These are phyloP conservation scores for Clonostachys rosea DNA, from an alignment of 2,329 filamentous ascomycete genomes.

Conservation along the genomic window DNA sequence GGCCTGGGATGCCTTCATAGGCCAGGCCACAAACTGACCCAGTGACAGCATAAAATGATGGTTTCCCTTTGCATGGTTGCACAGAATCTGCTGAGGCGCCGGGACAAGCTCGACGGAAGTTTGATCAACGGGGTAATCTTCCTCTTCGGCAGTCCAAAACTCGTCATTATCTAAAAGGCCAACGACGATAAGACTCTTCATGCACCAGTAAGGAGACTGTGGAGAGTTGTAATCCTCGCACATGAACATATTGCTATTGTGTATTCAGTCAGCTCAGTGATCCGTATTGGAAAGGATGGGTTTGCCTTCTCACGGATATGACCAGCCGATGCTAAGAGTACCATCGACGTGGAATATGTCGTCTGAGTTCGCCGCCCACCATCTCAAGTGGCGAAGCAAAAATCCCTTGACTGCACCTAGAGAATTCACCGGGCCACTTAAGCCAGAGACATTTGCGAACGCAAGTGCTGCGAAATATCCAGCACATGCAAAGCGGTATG, in stretches of 20 bases:
- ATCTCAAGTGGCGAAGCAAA: conserved; percentile 41
- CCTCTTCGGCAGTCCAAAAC: conserved; percentile 36
- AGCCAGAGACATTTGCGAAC: conserved; percentile 20
- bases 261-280: fast-evolving
- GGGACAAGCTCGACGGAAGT: conserved; percentile 1
- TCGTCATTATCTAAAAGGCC: conserved; percentile 23
- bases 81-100: conserved; percentile 37
- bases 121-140: conserved; percentile 5
- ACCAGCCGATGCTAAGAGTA: conserved; percentile 38
- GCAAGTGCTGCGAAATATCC: conserved; percentile 42
- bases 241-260: conserved; percentile 43
- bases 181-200: conserved; percentile 42
- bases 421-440: conserved; percentile 17
- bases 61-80: conserved; percentile 18
- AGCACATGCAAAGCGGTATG: conserved; percentile 44
- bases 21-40: conserved; percentile 29
- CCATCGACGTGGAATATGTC: conserved; percentile 44
- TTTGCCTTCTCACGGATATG: conserved; percentile 9
- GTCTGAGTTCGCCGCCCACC: conserved; percentile 35
- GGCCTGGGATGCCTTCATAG: conserved; percentile 31
- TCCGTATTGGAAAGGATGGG: background rate
- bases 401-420: conserved; percentile 40
- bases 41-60: conserved; percentile 38
- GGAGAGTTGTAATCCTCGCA: conserved; percentile 53
- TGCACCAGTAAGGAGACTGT: conserved; percentile 48